Base-by-base conservation (phyloP, 306 rosid genomes). In the Cicer yamashitae region DNA sequence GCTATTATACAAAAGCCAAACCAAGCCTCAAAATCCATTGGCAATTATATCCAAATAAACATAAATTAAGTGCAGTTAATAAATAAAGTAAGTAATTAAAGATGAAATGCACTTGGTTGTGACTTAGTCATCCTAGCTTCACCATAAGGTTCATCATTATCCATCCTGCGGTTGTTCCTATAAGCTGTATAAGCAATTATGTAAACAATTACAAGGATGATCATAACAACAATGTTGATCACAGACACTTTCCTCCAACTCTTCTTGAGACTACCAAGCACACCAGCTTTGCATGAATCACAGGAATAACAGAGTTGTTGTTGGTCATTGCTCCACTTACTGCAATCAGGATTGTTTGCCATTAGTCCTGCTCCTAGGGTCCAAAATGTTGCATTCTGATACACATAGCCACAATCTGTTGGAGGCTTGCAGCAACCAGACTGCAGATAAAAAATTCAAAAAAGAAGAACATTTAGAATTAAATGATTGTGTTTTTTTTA, bases 391-490 rank as follows among this genome's bases (percentile, higher is more conserved):
- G 90, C 99, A 10, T 87, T 96, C 67, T 54, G 54, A 67, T 89
- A 96, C 4, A 50, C 0, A 37, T 44, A 87, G 3, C 91, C 96
- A 77, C 97, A 96, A 12, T 77, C 93, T 25, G 98, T 78, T 1
- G 96, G 98, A 15, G 99, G 98, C 84, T 96, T 96, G 90, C 98
- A 96, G 86, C 99, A 96, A 54, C 99, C 98, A 74, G 99, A 92
- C 99, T 94, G 20, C 67, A 82, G 1, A 77, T 30, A 25, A 0
- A 46, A 10, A 44, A 77, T 22, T 22, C 20, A 45, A 53, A 39
- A 53, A 1, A 7, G 25, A 30, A 3, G 8, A 52, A 15, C 6
- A 52, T 22, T 22, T 22, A 22, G 25, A 22, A 22, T 0, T 22
- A 22, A 22, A 22, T 22, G 25, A 1, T 22, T 18, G 1, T 18